Evolutionary conservation across 257 asterid species (phyloP).

Genomic region (Solanum commersonii): DNA sequence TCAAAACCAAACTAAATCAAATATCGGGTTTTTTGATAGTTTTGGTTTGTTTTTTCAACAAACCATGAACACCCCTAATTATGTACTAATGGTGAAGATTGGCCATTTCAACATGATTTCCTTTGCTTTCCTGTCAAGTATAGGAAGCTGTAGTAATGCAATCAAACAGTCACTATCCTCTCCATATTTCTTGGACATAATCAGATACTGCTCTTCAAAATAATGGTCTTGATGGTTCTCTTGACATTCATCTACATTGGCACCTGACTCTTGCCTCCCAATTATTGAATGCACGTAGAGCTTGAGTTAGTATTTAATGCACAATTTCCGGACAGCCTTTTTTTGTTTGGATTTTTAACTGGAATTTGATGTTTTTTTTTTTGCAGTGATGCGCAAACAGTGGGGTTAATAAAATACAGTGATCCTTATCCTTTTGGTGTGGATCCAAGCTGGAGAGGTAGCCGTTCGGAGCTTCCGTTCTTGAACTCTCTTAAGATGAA

Average conservation of each 20-base stretch:
- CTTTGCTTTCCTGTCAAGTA: neutral
- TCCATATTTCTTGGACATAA: neutral
- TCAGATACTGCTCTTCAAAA: neutral
- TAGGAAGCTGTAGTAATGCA: neutral
- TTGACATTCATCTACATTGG: neutral
- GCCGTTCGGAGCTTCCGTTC: conserved; percentile 93
- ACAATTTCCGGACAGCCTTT: neutral
- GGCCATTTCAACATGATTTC: neutral
- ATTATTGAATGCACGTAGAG: neutral
- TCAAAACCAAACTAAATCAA: neutral
- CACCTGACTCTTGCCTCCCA: neutral
- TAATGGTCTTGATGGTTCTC: neutral
- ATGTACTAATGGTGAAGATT: neutral
- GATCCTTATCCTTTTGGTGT: conserved; percentile 93
- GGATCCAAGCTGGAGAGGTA: conserved; percentile 96
- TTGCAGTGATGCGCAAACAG: conserved; percentile 54
- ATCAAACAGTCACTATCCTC: neutral
- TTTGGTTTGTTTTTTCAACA: neutral
- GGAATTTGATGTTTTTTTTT: conserved; percentile 4
- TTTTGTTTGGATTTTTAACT: neutral
- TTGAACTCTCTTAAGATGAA: conserved; percentile 93
- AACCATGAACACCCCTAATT: neutral
- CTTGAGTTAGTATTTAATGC: neutral
- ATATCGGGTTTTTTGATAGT: neutral
- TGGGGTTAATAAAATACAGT: conserved; percentile 56